A percentile compares a stretch with the other conserved stretches of the same genome.
phyloP scores from a whole-genome alignment of 371 early-diverging fungal species.

The Mucor piriformis region DNA sequence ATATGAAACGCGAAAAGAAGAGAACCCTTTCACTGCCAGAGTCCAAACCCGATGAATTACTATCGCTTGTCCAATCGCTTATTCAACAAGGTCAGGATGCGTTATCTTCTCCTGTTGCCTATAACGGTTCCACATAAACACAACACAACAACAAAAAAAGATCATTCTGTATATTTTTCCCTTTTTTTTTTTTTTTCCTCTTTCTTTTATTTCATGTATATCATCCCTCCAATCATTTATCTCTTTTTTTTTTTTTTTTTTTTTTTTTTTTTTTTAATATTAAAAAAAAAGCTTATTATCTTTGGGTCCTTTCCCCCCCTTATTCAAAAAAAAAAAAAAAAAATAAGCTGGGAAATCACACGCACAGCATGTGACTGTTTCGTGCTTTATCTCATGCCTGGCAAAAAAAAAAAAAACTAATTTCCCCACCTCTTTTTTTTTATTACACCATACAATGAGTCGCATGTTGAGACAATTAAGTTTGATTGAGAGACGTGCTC shows the following conservation, averaged over 20 bases:
- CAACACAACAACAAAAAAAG: background rate
- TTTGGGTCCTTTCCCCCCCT: background rate
- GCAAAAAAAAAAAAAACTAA: too few species aligned
- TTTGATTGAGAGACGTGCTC: constrained; percentile 18
- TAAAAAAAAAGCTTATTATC: too few species aligned
- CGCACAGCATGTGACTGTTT: too few species aligned
- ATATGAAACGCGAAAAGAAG: constrained; percentile 26
- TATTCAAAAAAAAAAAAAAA: constrained; percentile 1
- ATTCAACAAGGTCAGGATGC: constrained; percentile 51
- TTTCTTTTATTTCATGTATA: too few species aligned
- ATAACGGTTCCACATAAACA: background rate
- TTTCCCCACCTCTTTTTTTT: background rate
- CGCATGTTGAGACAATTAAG: constrained; percentile 33
- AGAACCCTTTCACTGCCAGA: constrained; percentile 27
- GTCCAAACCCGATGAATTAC: constrained; percentile 6
- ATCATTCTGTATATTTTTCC: background rate
- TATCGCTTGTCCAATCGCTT: constrained; percentile 38
- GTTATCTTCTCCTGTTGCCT: constrained; percentile 27
- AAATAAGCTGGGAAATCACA: too few species aligned
- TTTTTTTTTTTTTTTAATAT: background rate
- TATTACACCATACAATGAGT: constrained; percentile 26
- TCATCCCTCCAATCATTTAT: background rate
- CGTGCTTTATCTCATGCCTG: too few species aligned
- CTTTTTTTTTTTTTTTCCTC: constrained; percentile 3
- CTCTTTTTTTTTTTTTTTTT: constrained; percentile 6